These are phyloP conservation scores for Kwoniella pini DNA, from an alignment of 768 basidiomycete genomes.

Conservation along the genomic window DNA sequence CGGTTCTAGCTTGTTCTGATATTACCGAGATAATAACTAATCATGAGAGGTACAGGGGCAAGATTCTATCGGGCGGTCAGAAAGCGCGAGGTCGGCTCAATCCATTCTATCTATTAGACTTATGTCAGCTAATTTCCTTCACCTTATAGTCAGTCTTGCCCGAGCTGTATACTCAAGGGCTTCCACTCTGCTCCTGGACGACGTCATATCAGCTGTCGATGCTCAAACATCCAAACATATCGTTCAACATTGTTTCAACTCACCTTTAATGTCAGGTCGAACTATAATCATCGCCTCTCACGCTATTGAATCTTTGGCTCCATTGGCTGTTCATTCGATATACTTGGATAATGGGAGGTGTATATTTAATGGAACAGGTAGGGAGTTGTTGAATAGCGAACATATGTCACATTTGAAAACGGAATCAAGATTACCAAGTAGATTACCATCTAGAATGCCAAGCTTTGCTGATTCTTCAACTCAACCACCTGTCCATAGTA, in stretches of 20 bases:
- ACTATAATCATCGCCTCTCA: slow-evolving; percentile 61
- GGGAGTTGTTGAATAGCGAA: slow-evolving; percentile 28
- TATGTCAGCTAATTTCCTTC: background rate
- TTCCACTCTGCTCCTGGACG: slow-evolving; percentile 66
- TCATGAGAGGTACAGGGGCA: slow-evolving; percentile 35
- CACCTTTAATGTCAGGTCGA: slow-evolving; percentile 59
- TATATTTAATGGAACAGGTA: slow-evolving; percentile 30
- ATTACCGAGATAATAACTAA: background rate
- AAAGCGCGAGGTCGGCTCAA: slow-evolving; percentile 58
- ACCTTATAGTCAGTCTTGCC: slow-evolving; percentile 59
- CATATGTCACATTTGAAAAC: slow-evolving; percentile 40
- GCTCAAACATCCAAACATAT: slow-evolving; percentile 62
- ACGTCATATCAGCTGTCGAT: slow-evolving; percentile 68
- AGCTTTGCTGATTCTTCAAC: slow-evolving; percentile 1
- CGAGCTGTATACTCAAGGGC: slow-evolving; percentile 66
- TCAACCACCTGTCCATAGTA: too few species aligned
- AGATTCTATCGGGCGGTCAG: slow-evolving; percentile 61
- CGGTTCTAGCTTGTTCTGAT: slow-evolving; percentile 44
- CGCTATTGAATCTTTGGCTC: slow-evolving; percentile 48
- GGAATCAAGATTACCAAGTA: slow-evolving; percentile 5
- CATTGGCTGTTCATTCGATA: slow-evolving; percentile 46
- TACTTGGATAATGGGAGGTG: slow-evolving; percentile 39
- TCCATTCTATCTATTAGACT: background rate
- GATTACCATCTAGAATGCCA: slow-evolving; percentile 1
- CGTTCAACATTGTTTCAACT: slow-evolving; percentile 59